Percentiles rank a stretch among this genome's conserved stretches.
Conservation (phyloP, 1,284 basidiomycete species). For the Ustilago trichophora region DNA sequence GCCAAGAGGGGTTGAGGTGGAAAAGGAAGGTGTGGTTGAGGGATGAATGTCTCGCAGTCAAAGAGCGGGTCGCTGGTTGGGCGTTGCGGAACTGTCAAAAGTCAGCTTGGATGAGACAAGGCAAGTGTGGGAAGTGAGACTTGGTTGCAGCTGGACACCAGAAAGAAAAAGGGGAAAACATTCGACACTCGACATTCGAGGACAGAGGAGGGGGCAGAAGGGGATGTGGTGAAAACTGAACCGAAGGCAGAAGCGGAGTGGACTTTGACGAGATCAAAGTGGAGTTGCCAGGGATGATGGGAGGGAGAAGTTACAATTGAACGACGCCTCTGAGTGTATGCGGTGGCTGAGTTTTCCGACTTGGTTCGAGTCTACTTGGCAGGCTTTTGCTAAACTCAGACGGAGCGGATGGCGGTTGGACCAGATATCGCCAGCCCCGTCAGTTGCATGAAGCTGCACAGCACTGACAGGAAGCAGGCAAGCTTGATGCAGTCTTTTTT, state of each 20-base stretch:
- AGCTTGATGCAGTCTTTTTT: too few relatives aligned
- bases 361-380: too few relatives aligned
- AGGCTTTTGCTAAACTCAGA: not conserved
- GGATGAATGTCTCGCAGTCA: slow-evolving; percentile 2
- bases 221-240: not conserved
- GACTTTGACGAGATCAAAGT: too few relatives aligned
- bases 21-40: slow-evolving; percentile 15
- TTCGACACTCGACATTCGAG: not conserved
- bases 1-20: slow-evolving; percentile 2
- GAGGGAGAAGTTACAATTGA: slow-evolving; percentile 21
- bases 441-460: too few relatives aligned
- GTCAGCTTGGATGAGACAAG: not conserved
- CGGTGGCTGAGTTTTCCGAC: slow-evolving; percentile 17
- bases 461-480: not conserved
- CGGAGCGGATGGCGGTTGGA: not conserved
- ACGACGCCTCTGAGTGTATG: slow-evolving; percentile 9
- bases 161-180: slow-evolving; percentile 1
- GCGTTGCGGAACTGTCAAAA: slow-evolving; percentile 4
- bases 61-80: slow-evolving; percentile 1
- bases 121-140: slow-evolving; percentile 1
- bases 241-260: not conserved
- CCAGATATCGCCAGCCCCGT: not conserved
- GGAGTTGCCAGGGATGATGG: too few relatives aligned
- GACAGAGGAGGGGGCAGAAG: not conserved
- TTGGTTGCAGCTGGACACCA: not conserved